These are phyloP conservation scores for Tilletiopsis washingtonensis DNA, from an alignment of 1,284 basidiomycete species.

Conservation along the genomic window DNA sequence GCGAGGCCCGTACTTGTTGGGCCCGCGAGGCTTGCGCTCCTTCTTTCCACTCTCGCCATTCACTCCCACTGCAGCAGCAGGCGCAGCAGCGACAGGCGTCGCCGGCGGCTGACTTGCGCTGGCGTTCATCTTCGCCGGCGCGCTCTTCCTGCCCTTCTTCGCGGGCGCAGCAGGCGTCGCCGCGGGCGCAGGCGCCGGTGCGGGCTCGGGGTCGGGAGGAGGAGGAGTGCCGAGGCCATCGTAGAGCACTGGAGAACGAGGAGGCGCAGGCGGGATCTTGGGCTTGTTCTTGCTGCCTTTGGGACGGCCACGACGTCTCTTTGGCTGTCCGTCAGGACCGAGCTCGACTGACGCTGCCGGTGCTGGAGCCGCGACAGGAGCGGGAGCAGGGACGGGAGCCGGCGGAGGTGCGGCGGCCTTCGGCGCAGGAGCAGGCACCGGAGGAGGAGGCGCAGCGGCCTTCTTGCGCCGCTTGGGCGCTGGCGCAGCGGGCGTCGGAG, in stretches of 20 bases:
- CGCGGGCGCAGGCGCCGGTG: too few species aligned
- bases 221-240: neutral
- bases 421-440: neutral
- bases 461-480: neutral
- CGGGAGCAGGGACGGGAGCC: too few species aligned
- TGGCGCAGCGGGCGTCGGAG: neutral
- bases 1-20: neutral
- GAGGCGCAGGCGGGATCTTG: neutral
- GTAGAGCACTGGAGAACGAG: neutral
- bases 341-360: too few species aligned
- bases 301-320: neutral
- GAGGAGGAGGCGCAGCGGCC: neutral
- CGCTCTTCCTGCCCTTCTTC: too few species aligned
- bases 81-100: neutral
- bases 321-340: too few species aligned
- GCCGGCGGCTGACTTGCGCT: neutral
- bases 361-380: too few species aligned
- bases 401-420: neutral
- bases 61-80: neutral
- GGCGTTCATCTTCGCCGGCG: neutral
- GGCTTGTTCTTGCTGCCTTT: neutral
- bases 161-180: too few species aligned
- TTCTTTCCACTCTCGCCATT: slow-evolving; percentile 5
- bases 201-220: too few species aligned
- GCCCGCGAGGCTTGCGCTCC: neutral